Base-by-base conservation (phyloP, 2,329 filamentous ascomycete species). In the Colletotrichum sp. region DNA sequence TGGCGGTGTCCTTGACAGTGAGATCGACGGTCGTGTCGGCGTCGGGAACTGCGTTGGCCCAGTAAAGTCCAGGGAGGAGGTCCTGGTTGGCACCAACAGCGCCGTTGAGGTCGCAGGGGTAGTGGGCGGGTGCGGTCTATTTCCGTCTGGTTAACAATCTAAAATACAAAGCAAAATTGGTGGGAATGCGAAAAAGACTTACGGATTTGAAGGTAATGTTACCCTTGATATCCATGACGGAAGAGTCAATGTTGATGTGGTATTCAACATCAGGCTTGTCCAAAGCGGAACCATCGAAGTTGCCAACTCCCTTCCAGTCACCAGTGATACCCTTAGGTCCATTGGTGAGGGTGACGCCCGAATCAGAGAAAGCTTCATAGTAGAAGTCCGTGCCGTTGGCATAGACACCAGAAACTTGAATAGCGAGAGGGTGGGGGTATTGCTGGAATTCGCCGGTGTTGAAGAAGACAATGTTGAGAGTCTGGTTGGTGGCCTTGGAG, bases 81-180 rank as follows among this genome's bases (percentile, higher is more conserved):
- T 39, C 28, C 36, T 69, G 52, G 21, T 28, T 69, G 36, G 32
- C 67, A 13, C 55, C 67, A 57, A 52, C 5, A 30, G 64, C 39
- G 44, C 39, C 52, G 67, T 62, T 69, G 0, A 62, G 32, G 32
- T 44, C 67, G 32, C 32, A 69, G 9, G 67, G 67, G 36, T 69
- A 69, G 30, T 69, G 55, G 8, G 67, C 21, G 8, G 67, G 67
- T 7, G 67, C 67, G 2, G 24, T 39, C 67, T 67, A 52, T 0
- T 13, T 52, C n/a, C 6, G 0, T 21, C 10, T 52, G 0, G 1
- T 52, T 7, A 21, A 0, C 0, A 13, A 52, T 21, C n/a, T 4
- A 0, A 52, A 12, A 0, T 12, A 0, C 49, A 12, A 16, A 24
- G 39, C 18, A 0, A 18, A 7, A 44, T 7, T 0, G 26, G 30